Percentiles rank a stretch among this genome's conserved stretches.
Conservation (phyloP, 1,139 yeast species). For the Nakaseomyces nivariensis region DNA sequence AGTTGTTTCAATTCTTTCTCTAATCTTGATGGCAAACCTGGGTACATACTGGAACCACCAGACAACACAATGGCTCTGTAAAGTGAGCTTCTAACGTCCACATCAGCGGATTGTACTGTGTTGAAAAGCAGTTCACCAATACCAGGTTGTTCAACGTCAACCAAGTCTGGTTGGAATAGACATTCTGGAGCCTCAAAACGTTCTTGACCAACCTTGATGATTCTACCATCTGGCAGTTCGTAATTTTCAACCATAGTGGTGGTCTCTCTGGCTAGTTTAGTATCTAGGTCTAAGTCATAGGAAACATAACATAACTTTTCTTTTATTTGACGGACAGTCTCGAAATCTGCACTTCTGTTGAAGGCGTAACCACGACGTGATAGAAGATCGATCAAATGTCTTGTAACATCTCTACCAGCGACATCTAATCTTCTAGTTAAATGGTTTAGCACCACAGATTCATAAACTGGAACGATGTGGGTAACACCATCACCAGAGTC, state of each 20-base stretch:
- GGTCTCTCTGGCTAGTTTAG: constrained; percentile 82
- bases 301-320: constrained; percentile 93
- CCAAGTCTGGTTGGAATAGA: constrained; percentile 90
- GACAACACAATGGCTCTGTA: constrained; percentile 88
- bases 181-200: constrained; percentile 98
- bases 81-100: constrained; percentile 80
- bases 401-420: constrained; percentile 96
- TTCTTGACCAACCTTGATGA: constrained; percentile 88
- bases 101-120: constrained; percentile 88
- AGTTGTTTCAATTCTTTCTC: constrained; percentile 94
- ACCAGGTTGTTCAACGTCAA: constrained; percentile 97
- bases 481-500: constrained; percentile 96
- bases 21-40: constrained; percentile 90
- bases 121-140: constrained; percentile 87
- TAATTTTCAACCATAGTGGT: constrained; percentile 85
- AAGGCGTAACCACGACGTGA: constrained; percentile 96
- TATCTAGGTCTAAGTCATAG: constrained; percentile 83
- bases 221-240: constrained; percentile 94
- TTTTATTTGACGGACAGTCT: constrained; percentile 94
- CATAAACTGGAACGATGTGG: constrained; percentile 96
- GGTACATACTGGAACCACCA: constrained; percentile 98
- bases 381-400: constrained; percentile 80
- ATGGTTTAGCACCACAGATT: constrained; percentile 89
- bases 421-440: constrained; percentile 87
- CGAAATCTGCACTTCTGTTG: constrained; percentile 97